phyloP scores from a whole-genome alignment of 2,329 filamentous ascomycete species.

The Nigrospora sphaerica region DNA sequence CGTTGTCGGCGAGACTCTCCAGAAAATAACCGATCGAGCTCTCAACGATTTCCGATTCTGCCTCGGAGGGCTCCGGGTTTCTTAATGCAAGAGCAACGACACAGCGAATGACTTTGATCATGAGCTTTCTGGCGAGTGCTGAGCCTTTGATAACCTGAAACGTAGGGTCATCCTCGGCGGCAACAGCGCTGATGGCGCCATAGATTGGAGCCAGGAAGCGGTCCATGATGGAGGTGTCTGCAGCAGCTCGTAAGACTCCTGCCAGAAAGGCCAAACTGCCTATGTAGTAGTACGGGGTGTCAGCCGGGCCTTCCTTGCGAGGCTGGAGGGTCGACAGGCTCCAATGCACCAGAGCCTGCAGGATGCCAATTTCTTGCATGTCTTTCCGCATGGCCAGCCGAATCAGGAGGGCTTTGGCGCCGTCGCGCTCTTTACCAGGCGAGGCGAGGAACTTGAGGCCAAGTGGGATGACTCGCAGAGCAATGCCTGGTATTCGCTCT shows the following conservation, averaged over 20 bases:
- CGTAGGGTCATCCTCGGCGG: conserved; percentile 38
- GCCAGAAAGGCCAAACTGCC: conserved; percentile 75
- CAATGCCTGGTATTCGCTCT: conserved; percentile 58
- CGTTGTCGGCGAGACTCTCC: conserved; percentile 72
- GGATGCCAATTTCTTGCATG: conserved; percentile 72
- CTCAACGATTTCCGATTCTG: conserved; percentile 57
- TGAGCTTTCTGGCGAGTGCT: conserved; percentile 71
- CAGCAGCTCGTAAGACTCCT: conserved; percentile 61
- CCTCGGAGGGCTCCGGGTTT: conserved; percentile 32
- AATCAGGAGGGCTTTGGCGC: conserved; percentile 76
- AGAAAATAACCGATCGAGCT: conserved; percentile 76
- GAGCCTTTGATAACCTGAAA: conserved; percentile 57
- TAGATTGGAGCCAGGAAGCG: conserved; percentile 61
- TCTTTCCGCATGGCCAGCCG: conserved; percentile 77
- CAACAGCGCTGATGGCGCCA: conserved; percentile 51
- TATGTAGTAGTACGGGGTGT: conserved; percentile 66
- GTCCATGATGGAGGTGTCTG: conserved; percentile 68
- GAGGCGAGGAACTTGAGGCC: conserved; percentile 65
- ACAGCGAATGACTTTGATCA: conserved; percentile 79
- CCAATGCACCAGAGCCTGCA: conserved; percentile 64
- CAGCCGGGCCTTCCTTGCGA: conserved; percentile 22
- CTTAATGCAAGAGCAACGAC: conserved; percentile 61
- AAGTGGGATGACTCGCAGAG: conserved; percentile 62
- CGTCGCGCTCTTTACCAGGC: conserved; percentile 82
- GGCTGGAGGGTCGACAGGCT: conserved; percentile 54